These are phyloP conservation scores for Glomus cerebriforme DNA, from an alignment of 192 early-diverging fungal genomes.

Conservation along the genomic window DNA sequence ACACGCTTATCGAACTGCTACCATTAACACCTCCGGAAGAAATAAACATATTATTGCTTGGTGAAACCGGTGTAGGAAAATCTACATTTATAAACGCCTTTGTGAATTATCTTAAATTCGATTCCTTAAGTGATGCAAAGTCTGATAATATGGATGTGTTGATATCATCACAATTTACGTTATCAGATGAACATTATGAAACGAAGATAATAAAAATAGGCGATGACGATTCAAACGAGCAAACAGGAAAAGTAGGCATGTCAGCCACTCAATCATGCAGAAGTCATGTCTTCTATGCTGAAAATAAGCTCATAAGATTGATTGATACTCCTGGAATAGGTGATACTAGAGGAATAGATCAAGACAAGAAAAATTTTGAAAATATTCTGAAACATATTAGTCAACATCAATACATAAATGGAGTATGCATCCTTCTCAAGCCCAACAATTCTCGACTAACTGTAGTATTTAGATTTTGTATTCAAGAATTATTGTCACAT, in stretches of 20 bases:
- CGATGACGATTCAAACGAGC: conserved; percentile 32
- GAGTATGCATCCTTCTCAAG: conserved; percentile 35
- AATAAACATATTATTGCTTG: conserved; percentile 18
- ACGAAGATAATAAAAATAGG: conserved; percentile 25
- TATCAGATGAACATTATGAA: conserved; percentile 14
- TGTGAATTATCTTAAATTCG: conserved; percentile 37
- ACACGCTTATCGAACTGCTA: too few relatives aligned
- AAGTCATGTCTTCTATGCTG: conserved; percentile 31
- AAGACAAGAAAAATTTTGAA: conserved; percentile 39
- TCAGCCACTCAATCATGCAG: conserved; percentile 31
- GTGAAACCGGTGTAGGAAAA: conserved; percentile 35
- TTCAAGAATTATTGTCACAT: conserved; percentile 35
- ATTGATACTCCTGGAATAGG: conserved; percentile 41
- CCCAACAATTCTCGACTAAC: conserved; percentile 32
- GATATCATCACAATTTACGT: conserved; percentile 34
- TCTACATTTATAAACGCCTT: conserved; percentile 42
- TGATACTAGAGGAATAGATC: conserved; percentile 35
- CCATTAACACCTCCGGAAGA: neutral
- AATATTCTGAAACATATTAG: conserved; percentile 33
- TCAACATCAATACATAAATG: conserved; percentile 28
- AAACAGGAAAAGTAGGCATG: conserved; percentile 10
- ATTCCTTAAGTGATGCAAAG: conserved; percentile 31
- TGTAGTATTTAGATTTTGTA: conserved; percentile 34
- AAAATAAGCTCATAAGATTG: conserved; percentile 30
- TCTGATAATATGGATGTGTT: conserved; percentile 22